These are phyloP conservation scores for Lycium barbarum DNA, from an alignment of 257 asterid species.

Conservation along the genomic window DNA sequence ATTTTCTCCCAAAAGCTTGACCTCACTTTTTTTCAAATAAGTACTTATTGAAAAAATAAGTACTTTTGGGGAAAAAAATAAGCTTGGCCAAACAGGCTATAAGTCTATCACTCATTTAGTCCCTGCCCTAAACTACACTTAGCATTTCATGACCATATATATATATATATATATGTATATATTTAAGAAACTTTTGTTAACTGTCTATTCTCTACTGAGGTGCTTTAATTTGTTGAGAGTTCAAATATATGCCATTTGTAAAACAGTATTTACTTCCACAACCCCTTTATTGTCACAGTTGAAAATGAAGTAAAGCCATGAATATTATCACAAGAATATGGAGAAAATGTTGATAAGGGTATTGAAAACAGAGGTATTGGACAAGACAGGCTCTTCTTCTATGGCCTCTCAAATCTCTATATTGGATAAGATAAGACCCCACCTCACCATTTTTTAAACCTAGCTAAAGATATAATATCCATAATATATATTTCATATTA, in stretches of 20 bases:
- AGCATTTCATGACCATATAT: neutral
- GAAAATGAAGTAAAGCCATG: neutral
- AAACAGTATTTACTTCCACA: neutral
- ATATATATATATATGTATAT: neutral
- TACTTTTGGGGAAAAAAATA: too few species aligned
- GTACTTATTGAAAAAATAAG: too few species aligned
- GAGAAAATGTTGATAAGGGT: slow-evolving; percentile 48
- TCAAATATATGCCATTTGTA: neutral
- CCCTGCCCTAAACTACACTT: neutral
- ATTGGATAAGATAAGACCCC: slow-evolving; percentile 68
- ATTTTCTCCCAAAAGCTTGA: too few species aligned
- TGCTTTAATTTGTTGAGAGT: neutral
- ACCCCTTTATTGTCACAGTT: neutral
- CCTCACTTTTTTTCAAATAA: too few species aligned
- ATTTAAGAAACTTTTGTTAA: neutral
- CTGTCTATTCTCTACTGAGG: neutral
- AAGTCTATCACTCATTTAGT: neutral
- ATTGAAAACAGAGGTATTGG: slow-evolving; percentile 40
- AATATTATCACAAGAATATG: slow-evolving; percentile 27
- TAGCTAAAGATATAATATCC: neutral
- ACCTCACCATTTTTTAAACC: slow-evolving; percentile 39
- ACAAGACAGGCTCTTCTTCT: slow-evolving; percentile 46
- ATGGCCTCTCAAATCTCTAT: slow-evolving; percentile 51
- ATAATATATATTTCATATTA: neutral
- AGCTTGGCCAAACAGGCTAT: too few species aligned